Percentiles rank a stretch among this genome's conserved stretches.
phyloP scores from a whole-genome alignment of 2,329 filamentous ascomycete species.

The Rhinocladiella similis region DNA sequence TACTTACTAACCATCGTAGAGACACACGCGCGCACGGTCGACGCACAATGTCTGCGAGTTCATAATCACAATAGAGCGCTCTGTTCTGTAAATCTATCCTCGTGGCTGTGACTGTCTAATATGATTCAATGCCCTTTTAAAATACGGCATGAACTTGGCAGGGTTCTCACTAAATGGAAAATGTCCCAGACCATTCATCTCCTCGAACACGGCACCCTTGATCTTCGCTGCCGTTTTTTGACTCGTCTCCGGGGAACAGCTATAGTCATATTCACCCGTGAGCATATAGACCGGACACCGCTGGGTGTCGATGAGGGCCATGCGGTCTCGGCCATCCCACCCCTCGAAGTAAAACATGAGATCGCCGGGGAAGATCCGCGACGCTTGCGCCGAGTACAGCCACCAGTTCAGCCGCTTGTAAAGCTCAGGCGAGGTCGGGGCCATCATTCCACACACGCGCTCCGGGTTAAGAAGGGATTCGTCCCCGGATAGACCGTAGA shows the following conservation, averaged over 20 bases:
- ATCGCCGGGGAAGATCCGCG: conserved; percentile 53
- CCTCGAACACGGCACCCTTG: conserved; percentile 20
- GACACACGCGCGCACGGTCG: too few species aligned
- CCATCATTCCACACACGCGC: conserved; percentile 41
- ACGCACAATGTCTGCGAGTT: too few species aligned
- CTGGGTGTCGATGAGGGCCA: conserved; percentile 47
- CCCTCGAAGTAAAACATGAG: conserved; percentile 54
- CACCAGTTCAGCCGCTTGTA: conserved; percentile 54
- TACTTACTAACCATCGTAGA: too few species aligned
- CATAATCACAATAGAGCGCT: too few species aligned
- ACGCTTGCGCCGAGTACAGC: conserved; percentile 49
- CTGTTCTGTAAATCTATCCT: not conserved
- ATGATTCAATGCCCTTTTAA: conserved; percentile 18
- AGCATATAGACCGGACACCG: conserved; percentile 54
- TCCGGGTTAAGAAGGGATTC: conserved; percentile 20
- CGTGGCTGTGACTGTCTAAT: not conserved
- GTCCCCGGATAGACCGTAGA: conserved; percentile 18
- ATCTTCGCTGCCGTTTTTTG: conserved; percentile 23
- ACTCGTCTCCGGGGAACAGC: conserved; percentile 18
- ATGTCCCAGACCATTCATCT: conserved; percentile 25
- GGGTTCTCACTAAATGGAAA: conserved; percentile 27
- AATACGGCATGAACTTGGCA: conserved; percentile 20
- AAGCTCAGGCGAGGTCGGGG: conserved; percentile 44
- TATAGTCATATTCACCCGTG: conserved; percentile 38
- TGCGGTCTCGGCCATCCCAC: conserved; percentile 48